phyloP scores from a whole-genome alignment of 2,329 filamentous ascomycete species.

The Macrophomina phaseolina region DNA sequence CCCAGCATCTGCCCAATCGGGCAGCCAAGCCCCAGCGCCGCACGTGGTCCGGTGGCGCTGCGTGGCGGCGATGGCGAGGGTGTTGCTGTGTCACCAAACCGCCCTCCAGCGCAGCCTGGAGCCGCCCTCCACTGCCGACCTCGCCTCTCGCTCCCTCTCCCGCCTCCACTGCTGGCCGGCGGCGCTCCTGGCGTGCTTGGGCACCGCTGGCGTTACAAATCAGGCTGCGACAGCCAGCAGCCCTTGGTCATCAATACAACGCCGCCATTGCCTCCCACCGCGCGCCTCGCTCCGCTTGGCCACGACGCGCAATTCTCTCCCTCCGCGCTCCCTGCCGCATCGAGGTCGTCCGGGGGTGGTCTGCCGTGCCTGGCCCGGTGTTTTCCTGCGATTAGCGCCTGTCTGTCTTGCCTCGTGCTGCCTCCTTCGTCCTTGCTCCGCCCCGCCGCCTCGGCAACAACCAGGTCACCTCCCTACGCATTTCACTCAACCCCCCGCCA shows the following conservation, averaged over 20 bases:
- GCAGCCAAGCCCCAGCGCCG: neutral
- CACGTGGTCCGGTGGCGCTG: slow-evolving; percentile 15
- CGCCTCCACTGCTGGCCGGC: neutral
- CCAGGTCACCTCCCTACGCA: no score
- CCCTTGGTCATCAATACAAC: neutral
- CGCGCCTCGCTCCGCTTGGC: neutral
- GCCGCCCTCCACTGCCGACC: neutral
- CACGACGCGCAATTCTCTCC: neutral
- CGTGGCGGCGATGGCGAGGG: neutral
- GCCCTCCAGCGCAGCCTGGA: no score
- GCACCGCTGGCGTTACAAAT: neutral
- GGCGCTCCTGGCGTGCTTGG: neutral
- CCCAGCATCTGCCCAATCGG: slow-evolving; percentile 2
- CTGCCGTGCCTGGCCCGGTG: slow-evolving; percentile 11
- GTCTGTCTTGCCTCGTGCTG: neutral
- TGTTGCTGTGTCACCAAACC: no score
- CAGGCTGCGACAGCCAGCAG: neutral
- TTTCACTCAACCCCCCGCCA: neutral
- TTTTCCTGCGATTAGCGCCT: neutral
- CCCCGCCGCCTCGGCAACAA: neutral
- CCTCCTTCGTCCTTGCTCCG: no score
- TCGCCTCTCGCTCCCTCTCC: no score
- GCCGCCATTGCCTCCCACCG: neutral
- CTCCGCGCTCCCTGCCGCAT: neutral
- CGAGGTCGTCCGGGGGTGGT: neutral